Base-by-base conservation (phyloP, 768 basidiomycete genomes). In the Auricularia cornea region DNA sequence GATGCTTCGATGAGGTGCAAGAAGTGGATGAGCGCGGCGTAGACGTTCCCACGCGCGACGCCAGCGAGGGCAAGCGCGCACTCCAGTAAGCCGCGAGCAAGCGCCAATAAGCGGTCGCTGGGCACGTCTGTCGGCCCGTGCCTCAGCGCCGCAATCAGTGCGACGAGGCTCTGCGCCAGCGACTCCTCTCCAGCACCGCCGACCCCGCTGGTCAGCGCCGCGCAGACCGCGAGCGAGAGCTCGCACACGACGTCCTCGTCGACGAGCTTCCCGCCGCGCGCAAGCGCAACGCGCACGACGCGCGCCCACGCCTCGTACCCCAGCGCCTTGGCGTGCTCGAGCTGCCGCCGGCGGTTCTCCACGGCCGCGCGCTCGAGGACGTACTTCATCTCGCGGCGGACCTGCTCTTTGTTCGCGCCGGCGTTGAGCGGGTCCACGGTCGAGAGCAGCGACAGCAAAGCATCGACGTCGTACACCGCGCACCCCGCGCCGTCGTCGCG, bases 31-130 rank as follows among this genome's bases (percentile, higher is more conserved):
- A 98, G 78, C 3, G 91, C 80, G 3, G 93, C 92, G 72, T 96
- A 98, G n/a, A 98, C 79, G 71, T 98, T 98, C 6, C 96, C 96
- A 29, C 95, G 88, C 20, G 94, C 89, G 60, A 92, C 79, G 70
- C 96, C 93, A 30, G 89, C 90, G 64, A 83, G 87, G 65, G 89
- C 86, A 63, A 88, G 70, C 62, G 94, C 82, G 59, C 87, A 88
- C 60, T 92, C 86, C 61, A 97, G 72, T 31, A 93, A 78, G 66
- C 80, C 84, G 52, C 87, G 84, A 12, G 98, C 79, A 52, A 96
- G 84, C 2, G 83, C 76, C 65, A 84, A 85, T 14, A 98, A 76
- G 38, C 92, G 81, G 68, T 97, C 94, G 0, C 86, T 84, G 2
- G 94, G 94, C 20, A 94, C 88, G 63, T 88, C 83, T 29, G 83